A percentile compares a stretch with the other conserved stretches of the same genome.
phyloP scores from a whole-genome alignment of 306 rosid genomes.

The Quercus gilva region DNA sequence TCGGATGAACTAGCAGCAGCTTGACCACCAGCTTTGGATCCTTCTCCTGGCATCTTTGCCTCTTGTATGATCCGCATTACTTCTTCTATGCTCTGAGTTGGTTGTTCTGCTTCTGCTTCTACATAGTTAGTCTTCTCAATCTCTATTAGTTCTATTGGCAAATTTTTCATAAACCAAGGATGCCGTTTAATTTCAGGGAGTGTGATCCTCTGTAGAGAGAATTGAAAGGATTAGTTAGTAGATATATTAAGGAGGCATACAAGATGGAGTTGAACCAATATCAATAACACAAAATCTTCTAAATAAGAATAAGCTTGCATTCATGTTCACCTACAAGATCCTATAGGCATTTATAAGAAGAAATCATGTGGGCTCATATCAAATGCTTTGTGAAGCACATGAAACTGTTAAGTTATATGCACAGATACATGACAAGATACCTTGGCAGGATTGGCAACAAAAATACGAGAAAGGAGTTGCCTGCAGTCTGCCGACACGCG shows the following conservation, averaged over 20 bases:
- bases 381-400: neutral
- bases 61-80: conserved; percentile 56
- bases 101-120: conserved; percentile 31
- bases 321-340: neutral
- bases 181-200: conserved; percentile 77
- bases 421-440: conserved; percentile 22
- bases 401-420: neutral
- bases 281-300: neutral
- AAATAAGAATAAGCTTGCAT: neutral
- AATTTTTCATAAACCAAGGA: conserved; percentile 77
- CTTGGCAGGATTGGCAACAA: conserved; percentile 79
- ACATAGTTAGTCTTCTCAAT: conserved; percentile 40
- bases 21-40: conserved; percentile 41
- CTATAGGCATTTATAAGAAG: neutral
- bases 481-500: conserved; percentile 70
- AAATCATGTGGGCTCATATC: neutral
- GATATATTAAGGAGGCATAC: neutral
- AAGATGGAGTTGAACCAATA: neutral
- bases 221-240: neutral
- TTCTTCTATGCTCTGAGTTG: conserved; percentile 67
- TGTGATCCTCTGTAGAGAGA: conserved; percentile 55
- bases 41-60: conserved; percentile 58
- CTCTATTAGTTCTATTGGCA: conserved; percentile 63
- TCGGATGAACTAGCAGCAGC: conserved; percentile 34
- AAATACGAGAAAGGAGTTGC: conserved; percentile 64